Conservation (phyloP, 1,284 basidiomycete species). For the Takashimella koratensis region DNA sequence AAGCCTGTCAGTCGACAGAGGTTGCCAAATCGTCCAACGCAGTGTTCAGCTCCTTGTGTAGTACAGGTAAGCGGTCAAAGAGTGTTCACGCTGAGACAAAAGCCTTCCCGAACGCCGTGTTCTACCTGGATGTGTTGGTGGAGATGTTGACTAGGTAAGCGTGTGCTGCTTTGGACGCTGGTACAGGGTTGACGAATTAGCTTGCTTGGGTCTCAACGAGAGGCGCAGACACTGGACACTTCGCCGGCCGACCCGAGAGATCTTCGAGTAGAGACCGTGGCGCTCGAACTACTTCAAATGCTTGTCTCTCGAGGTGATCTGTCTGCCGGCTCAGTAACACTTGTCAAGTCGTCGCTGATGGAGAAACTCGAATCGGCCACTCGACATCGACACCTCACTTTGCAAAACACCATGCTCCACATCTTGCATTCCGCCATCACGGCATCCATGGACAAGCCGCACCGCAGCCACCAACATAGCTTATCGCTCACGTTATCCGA, state of each 20-base stretch:
- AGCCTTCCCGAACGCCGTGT: conserved; percentile 6
- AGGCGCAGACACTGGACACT: neutral
- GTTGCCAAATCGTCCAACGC: conserved; percentile 19
- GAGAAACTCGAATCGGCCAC: conserved; percentile 71
- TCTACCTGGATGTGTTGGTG: conserved; percentile 15
- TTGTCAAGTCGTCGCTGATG: conserved; percentile 67
- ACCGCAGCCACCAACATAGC: neutral
- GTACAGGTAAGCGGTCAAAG: neutral
- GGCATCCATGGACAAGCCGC: conserved; percentile 48
- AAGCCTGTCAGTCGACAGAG: conserved; percentile 26
- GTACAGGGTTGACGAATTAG: too few relatives aligned
- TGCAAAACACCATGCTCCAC: conserved; percentile 90
- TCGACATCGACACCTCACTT: conserved; percentile 64
- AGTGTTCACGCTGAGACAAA: conserved; percentile 6
- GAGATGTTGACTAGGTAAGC: conserved; percentile 10
- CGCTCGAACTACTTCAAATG: conserved; percentile 76
- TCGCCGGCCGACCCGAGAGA: neutral
- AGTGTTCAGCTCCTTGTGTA: conserved; percentile 2
- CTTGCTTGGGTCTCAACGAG: neutral
- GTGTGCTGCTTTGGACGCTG: too few relatives aligned
- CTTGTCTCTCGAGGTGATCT: conserved; percentile 76
- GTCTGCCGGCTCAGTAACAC: conserved; percentile 58
- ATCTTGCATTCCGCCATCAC: conserved; percentile 81
- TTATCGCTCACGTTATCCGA: conserved; percentile 6
- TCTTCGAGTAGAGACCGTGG: conserved; percentile 62